A percentile compares a stretch with the other conserved stretches of the same genome.
These are phyloP conservation scores for Cytospora leucostoma DNA, from an alignment of 2,329 filamentous ascomycete species.

Conservation along the genomic window DNA sequence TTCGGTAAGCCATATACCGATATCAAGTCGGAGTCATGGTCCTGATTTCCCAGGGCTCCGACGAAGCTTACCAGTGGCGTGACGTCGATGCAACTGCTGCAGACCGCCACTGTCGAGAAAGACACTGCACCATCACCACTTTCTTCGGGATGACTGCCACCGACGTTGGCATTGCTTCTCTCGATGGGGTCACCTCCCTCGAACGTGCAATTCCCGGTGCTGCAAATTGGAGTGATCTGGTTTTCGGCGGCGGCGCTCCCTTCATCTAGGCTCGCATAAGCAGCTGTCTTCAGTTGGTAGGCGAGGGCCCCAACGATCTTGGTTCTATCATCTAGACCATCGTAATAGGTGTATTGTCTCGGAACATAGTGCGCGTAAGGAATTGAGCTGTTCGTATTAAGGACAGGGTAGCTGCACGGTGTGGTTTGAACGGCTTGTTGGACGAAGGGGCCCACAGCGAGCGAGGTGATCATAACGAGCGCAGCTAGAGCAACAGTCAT, in stretches of 20 bases:
- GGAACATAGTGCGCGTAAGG: background rate
- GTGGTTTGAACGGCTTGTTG: background rate
- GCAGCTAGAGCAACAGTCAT: background rate
- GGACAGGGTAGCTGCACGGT: background rate
- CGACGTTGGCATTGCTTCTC: background rate
- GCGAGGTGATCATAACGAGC: background rate
- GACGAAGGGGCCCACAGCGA: background rate
- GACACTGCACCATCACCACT: background rate
- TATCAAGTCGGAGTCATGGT: background rate
- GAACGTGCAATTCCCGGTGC: background rate
- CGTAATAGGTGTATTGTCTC: background rate
- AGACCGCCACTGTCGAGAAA: background rate
- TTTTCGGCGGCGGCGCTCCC: background rate
- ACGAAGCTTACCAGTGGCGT: background rate
- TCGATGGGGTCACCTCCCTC: background rate
- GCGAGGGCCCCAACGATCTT: background rate
- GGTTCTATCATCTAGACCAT: background rate
- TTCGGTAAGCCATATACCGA: background rate
- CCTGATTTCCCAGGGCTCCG: background rate
- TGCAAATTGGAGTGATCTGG: background rate
- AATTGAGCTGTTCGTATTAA: background rate
- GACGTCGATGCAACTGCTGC: background rate
- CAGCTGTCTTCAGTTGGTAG: background rate
- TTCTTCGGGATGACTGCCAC: background rate
- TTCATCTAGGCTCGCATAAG: background rate